Evolutionary conservation across 768 basidiomycete genomes (phyloP), one percentile per base, ranked within the genome.

Genomic region (Pulveroboletus sp.): DNA sequence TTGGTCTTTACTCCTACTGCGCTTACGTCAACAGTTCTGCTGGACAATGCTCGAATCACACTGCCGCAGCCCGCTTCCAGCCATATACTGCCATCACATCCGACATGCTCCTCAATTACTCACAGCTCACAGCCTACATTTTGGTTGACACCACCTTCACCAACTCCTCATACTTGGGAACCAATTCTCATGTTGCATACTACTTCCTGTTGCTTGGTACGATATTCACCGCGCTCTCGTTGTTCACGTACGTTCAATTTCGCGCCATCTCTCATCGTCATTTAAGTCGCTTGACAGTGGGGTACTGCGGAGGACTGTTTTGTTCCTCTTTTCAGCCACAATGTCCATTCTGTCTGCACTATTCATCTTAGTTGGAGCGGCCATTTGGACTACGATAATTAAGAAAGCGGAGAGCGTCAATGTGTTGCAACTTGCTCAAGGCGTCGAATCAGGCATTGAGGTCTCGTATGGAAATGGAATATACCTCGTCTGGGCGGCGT

Each of bases 1-100:
- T 85, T 55, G 89, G 89, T n/a, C 72, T 92, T 24, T 92, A 91
- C 69, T 80, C 82, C 17, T 80, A 86, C 63, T 92, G 89, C 58
- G 89, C 76, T 58, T 90, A 83, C 58, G 71, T 84, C 57, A 77
- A 81, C 55, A 66, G 69, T 37, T 74, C 75, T 18, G 72, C 71
- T 28, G 89, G 88, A 26, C 76, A 68, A 43, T 91, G 89, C 65
- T 77, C 82, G 28, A 83, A 82, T 59, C 70, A 74, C 37, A 78
- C 82, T 30, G 65, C 77, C 28, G 86, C 79, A 41, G 69, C 73
- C 55, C 73, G 72, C 49, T 89, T 85, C 65, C 71, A 73, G 43
- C 89, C 89, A n/a, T 86, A 78, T 61, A 70, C 75, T 36, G 74
- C 73, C 36, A 74, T 90, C 55, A 76, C 78, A 33, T 73, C 75